A percentile compares a stretch with the other conserved stretches of the same genome.
phyloP scores from a whole-genome alignment of 179 eudicot genomes.

The Patellifolia procumbens region DNA sequence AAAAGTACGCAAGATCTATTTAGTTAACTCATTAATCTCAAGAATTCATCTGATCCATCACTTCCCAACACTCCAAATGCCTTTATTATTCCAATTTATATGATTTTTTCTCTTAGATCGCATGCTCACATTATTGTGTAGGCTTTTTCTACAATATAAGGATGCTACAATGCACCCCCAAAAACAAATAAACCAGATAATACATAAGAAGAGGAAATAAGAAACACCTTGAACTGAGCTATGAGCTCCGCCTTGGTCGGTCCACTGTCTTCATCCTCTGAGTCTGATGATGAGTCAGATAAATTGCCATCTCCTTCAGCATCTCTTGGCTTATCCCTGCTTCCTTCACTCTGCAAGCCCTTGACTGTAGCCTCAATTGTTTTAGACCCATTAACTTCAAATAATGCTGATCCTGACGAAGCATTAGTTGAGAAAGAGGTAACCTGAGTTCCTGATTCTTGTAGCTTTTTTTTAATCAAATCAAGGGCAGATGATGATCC shows the following conservation, averaged over 20 bases:
- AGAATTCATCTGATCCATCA: too few species aligned
- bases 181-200: conserved; percentile 8
- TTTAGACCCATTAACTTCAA: conserved; percentile 72
- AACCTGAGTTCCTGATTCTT: conserved; percentile 82
- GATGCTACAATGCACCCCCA: neutral
- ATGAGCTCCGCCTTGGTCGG: conserved; percentile 86
- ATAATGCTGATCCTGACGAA: conserved; percentile 46
- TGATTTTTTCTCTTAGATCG: neutral
- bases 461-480: conserved; percentile 94
- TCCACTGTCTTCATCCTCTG: conserved; percentile 82
- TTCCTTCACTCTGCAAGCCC: conserved; percentile 64
- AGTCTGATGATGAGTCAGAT: conserved; percentile 91
- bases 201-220: neutral
- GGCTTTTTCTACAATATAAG: neutral
- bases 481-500: conserved; percentile 91
- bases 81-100: too few species aligned
- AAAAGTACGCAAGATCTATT: too few species aligned
- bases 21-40: too few species aligned
- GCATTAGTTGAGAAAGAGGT: conserved; percentile 53
- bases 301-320: conserved; percentile 58
- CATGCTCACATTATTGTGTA: neutral
- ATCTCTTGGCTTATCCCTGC: conserved; percentile 72
- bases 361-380: conserved; percentile 51
- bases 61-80: too few species aligned
- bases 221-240: conserved; percentile 80